Percentiles rank a stretch among this genome's conserved stretches.
Evolutionary conservation across 2,329 filamentous ascomycete genomes (phyloP).

Genomic region (Apiospora marii): DNA sequence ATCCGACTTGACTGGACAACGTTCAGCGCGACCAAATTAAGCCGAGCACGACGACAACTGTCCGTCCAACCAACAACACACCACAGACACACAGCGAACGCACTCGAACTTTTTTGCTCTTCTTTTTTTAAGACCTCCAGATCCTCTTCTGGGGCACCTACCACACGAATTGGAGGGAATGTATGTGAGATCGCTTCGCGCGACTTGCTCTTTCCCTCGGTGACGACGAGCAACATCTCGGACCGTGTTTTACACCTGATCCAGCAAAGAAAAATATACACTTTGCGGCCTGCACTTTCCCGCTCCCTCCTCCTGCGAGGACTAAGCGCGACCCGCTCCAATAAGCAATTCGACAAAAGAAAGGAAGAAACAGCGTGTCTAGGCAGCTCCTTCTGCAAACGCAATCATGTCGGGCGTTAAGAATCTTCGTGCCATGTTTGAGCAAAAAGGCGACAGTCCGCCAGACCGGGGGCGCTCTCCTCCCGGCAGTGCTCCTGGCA

Average conservation of each 20-base stretch:
- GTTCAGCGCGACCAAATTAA: not conserved
- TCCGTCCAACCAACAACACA: not conserved
- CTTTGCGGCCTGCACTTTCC: slow-evolving; percentile 15
- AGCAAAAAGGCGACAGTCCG: slow-evolving; percentile 72
- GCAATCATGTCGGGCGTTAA: slow-evolving; percentile 71
- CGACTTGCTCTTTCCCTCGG: slow-evolving; percentile 21
- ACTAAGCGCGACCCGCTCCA: slow-evolving; percentile 1
- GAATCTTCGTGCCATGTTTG: slow-evolving; percentile 82
- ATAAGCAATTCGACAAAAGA: not conserved
- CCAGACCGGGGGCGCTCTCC: slow-evolving; percentile 75
- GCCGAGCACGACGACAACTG: not conserved
- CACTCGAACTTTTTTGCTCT: not conserved
- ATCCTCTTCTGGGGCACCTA: not conserved
- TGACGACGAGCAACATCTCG: slow-evolving; percentile 20
- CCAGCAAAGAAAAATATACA: slow-evolving; percentile 14
- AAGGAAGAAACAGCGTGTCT: not conserved
- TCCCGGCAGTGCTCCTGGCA: slow-evolving; percentile 38
- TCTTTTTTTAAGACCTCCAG: not conserved
- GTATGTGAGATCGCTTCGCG: slow-evolving; percentile 21
- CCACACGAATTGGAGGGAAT: not conserved
- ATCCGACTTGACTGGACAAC: slow-evolving; percentile 15
- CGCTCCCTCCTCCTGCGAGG: not conserved
- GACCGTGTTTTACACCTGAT: slow-evolving; percentile 21
- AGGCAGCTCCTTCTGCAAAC: slow-evolving; percentile 22
- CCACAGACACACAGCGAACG: not conserved